These are phyloP conservation scores for Albizia julibrissin DNA, from an alignment of 306 rosid species.

Conservation along the genomic window DNA sequence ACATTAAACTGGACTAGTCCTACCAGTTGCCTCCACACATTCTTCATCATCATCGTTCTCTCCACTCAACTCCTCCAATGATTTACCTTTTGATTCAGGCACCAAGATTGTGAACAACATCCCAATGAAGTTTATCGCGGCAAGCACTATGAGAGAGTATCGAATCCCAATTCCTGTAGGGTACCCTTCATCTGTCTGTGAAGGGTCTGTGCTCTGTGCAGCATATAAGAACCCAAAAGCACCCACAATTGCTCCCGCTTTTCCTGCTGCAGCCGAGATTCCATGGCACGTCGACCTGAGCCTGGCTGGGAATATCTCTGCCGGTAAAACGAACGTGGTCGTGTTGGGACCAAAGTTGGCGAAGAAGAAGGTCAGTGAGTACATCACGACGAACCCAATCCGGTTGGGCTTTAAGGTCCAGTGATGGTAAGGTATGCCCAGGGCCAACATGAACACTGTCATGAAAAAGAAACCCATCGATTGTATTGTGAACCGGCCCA, in stretches of 20 bases:
- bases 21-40: conserved; percentile 11
- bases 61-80: conserved; percentile 85
- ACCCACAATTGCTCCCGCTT: conserved; percentile 90
- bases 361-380: conserved; percentile 81
- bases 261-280: conserved; percentile 86
- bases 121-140: conserved; percentile 69
- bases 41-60: conserved; percentile 60
- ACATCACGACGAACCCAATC: conserved; percentile 68
- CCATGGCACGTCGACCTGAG: conserved; percentile 91
- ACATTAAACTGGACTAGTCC: conserved; percentile 53
- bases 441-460: conserved; percentile 91
- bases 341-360: conserved; percentile 93
- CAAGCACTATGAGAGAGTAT: conserved; percentile 69
- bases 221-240: conserved; percentile 92
- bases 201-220: conserved; percentile 50
- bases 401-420: conserved; percentile 57
- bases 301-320: conserved; percentile 92
- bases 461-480: conserved; percentile 89
- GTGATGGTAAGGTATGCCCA: conserved; percentile 84
- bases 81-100: conserved; percentile 85
- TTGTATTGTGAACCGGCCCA: conserved; percentile 84
- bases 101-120: conserved; percentile 66
- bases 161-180: conserved; percentile 79
- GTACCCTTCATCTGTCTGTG: conserved; percentile 57
- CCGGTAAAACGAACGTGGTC: conserved; percentile 85